Percentiles rank a stretch among this genome's conserved stretches.
Conservation (phyloP, 2,329 filamentous ascomycete species). For the Colletotrichum truncatum region DNA sequence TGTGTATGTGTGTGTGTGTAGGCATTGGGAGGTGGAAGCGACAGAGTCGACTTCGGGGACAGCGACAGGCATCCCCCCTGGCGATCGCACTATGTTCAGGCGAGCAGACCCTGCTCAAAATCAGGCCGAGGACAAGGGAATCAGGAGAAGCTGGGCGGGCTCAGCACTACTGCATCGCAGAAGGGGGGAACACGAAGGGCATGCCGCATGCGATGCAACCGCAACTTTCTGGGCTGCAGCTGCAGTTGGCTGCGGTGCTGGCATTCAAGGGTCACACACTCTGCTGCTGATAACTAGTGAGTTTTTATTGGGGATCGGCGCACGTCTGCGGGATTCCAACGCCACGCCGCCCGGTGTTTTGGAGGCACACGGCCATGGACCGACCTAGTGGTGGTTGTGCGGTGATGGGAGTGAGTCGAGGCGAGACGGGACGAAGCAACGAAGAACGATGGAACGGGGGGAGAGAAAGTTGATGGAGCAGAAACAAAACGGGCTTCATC, state of each 20-base stretch:
- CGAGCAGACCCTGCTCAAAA: background rate
- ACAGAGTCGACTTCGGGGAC: background rate
- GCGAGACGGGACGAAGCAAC: too few relatives aligned
- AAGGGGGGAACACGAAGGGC: conserved; percentile 5
- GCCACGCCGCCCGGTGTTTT: conserved; percentile 15
- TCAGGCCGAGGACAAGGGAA: background rate
- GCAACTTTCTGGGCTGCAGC: conserved; percentile 12
- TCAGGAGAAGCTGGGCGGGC: background rate
- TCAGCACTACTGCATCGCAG: conserved; percentile 2
- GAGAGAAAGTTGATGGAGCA: background rate
- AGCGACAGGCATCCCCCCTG: background rate
- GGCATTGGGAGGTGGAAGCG: background rate
- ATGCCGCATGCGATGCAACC: conserved; percentile 18
- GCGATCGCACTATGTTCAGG: background rate
- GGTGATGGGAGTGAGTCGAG: background rate
- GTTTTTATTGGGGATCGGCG: conserved; percentile 17
- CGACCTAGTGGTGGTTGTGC: background rate
- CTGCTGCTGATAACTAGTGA: background rate
- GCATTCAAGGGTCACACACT: background rate
- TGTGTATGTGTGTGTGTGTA: background rate
- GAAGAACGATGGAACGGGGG: background rate
- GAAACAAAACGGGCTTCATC: background rate
- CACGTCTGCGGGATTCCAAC: conserved; percentile 6
- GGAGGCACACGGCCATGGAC: background rate
- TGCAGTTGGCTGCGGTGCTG: conserved; percentile 12